These are phyloP conservation scores for Saksenaea oblongispora DNA, from an alignment of 371 early-diverging fungal genomes.

Conservation along the genomic window DNA sequence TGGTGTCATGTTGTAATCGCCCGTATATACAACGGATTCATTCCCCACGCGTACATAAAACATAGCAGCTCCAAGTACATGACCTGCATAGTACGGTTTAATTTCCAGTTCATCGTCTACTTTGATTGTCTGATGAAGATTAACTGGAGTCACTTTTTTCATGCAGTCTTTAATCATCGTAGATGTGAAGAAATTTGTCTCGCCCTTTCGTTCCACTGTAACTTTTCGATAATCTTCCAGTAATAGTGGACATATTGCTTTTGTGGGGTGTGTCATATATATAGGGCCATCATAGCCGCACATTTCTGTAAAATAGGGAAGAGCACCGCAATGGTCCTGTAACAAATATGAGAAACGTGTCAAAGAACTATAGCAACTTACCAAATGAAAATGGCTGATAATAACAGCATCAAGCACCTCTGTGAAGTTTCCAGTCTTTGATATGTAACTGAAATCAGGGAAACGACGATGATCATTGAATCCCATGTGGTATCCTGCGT, in stretches of 20 bases:
- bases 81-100: slow-evolving; percentile 96
- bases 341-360: neutral
- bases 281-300: slow-evolving; percentile 95
- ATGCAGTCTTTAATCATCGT: slow-evolving; percentile 87
- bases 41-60: slow-evolving; percentile 82
- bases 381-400: slow-evolving; percentile 94
- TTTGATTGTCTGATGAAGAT: slow-evolving; percentile 85
- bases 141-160: slow-evolving; percentile 89
- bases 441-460: slow-evolving; percentile 97
- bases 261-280: slow-evolving; percentile 97
- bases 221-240: slow-evolving; percentile 94
- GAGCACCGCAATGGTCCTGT: slow-evolving; percentile 93
- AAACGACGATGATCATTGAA: slow-evolving; percentile 95
- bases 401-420: slow-evolving; percentile 88
- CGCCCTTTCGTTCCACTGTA: slow-evolving; percentile 82
- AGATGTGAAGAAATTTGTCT: slow-evolving; percentile 84
- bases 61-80: slow-evolving; percentile 99
- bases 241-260: slow-evolving; percentile 91
- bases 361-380: neutral
- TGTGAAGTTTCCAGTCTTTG: slow-evolving; percentile 82
- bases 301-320: slow-evolving; percentile 96
- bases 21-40: slow-evolving; percentile 93
- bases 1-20: slow-evolving; percentile 98
- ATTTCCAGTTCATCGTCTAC: slow-evolving; percentile 86
- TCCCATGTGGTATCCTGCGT: slow-evolving; percentile 96